These are phyloP conservation scores for Xenoacremonium recifei DNA, from an alignment of 2,329 filamentous ascomycete species.

Conservation along the genomic window DNA sequence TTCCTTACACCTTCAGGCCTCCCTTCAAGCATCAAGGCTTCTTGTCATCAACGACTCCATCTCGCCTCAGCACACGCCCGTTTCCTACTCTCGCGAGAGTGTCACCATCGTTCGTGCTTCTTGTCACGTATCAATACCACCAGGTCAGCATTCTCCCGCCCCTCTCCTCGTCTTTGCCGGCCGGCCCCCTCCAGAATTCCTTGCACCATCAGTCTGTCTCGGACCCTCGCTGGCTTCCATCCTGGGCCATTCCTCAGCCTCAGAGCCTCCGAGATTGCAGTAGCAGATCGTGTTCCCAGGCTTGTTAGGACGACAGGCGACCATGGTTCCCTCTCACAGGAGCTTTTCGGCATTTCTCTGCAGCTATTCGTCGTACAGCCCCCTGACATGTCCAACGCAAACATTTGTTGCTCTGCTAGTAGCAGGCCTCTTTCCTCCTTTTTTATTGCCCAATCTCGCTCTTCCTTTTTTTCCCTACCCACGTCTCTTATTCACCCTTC, in stretches of 20 bases:
- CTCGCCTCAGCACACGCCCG: constrained; percentile 11
- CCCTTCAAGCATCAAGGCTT: constrained; percentile 13
- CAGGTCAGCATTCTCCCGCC: constrained; percentile 9
- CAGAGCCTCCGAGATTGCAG: not conserved
- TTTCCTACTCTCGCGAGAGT: constrained; percentile 17
- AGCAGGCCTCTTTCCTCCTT: constrained; percentile 7
- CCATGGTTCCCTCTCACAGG: constrained; percentile 6
- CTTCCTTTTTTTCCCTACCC: constrained; percentile 13
- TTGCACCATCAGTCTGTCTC: no score
- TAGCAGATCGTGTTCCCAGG: constrained; percentile 17
- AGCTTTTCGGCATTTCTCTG: constrained; percentile 17
- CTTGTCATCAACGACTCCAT: constrained; percentile 7
- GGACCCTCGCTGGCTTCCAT: no score
- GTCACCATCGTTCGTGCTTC: constrained; percentile 16
- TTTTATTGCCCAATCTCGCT: no score
- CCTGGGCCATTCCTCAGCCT: no score
- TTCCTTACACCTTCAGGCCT: constrained; percentile 24
- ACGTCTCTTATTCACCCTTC: constrained; percentile 10
- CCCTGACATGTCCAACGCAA: constrained; percentile 31
- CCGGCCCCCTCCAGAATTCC: not conserved
- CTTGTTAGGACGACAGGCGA: constrained; percentile 10
- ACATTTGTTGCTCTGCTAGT: constrained; percentile 19
- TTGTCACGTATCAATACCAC: constrained; percentile 14
- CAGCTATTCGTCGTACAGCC: constrained; percentile 21
- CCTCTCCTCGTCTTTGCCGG: not conserved